phyloP scores from a whole-genome alignment of 441 rosid species.

The Bocquillonia castaneifolia region DNA sequence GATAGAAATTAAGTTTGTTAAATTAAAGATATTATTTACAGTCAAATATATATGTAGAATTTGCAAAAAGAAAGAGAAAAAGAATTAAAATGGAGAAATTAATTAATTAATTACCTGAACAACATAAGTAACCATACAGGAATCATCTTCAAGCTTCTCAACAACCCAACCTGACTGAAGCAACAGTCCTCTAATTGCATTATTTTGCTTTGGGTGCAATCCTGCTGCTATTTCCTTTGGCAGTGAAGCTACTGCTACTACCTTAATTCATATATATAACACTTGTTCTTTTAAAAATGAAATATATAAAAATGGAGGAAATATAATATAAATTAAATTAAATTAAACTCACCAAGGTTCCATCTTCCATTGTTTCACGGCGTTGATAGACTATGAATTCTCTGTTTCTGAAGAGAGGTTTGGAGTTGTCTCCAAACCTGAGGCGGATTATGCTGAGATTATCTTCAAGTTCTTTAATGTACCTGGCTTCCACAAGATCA shows the following conservation, averaged over 20 bases:
- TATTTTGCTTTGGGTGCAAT: slow-evolving; percentile 59
- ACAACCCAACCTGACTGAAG: slow-evolving; percentile 86
- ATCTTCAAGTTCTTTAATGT: slow-evolving; percentile 63
- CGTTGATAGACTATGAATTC: slow-evolving; percentile 78
- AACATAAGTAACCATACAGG: slow-evolving; percentile 72
- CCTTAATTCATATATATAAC: slow-evolving; percentile 26
- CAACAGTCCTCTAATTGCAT: slow-evolving; percentile 57
- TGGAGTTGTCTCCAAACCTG: slow-evolving; percentile 64
- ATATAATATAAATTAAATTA: too few species aligned
- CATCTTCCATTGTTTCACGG: slow-evolving; percentile 78
- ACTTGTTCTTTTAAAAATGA: too few species aligned
- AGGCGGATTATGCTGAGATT: slow-evolving; percentile 66
- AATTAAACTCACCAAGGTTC: slow-evolving; percentile 56
- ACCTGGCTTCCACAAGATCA: slow-evolving; percentile 64
- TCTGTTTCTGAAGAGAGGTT: slow-evolving; percentile 65
- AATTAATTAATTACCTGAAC: slow-evolving; percentile 55
- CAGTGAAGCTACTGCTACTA: slow-evolving; percentile 72
- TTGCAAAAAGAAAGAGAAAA: too few species aligned
- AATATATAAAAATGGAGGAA: too few species aligned
- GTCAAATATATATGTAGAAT: too few species aligned
- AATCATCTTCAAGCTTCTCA: slow-evolving; percentile 61
- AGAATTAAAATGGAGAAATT: too few species aligned
- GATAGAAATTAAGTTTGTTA: too few species aligned
- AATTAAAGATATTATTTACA: too few species aligned
- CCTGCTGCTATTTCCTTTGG: slow-evolving; percentile 79